Evolutionary conservation across 768 basidiomycete species (phyloP), one percentile per base, ranked within the genome.

Genomic region (Termitomyces titanicus): DNA sequence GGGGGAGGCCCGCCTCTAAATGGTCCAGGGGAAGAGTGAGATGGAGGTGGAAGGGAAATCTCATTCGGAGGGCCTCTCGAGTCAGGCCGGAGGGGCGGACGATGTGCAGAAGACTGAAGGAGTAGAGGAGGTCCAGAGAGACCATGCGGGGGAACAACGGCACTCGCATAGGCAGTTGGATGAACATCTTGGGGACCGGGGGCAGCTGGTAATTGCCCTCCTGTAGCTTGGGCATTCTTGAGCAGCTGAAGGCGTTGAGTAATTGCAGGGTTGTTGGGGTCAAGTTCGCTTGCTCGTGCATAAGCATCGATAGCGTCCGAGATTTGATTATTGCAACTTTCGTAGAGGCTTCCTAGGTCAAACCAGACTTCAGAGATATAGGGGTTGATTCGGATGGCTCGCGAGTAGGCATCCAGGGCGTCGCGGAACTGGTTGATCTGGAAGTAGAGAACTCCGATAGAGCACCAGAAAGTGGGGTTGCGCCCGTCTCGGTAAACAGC

Each of bases 401-500:
- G 90, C 27, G 97, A 98, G 72, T 99, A 99, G 10, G 97, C 97
- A 66, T 99, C 97, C 35, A 99, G 86, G 2, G 96, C 96, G 66
- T 99, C 97, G 50, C 95, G 93, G 77, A 92, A 99, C 68, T 99
- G 97, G 72, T 98, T 98, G 77, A 99, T 98, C 69, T 99, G 95
- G 80, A 97, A 99, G 70, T 99, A 99, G 1, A 99, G 82, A 0
- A 99, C 97, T 45, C 97, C 97, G 65, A 99, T 99, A 22, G 94
- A 96, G 69, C 96, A 98, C 97, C 97, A 98, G 73, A 98, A 99
- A 0, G 97, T 98, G 0, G 97, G 97, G 68, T 98, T 99, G 55
- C 94, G 92, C 20, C 96, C 97, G 65, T 99, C 97, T 51, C 96
- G 91, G 72, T 98, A 98, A 17, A 99, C 94, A 18, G 97, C 96